Evolutionary conservation across 2,329 filamentous ascomycete genomes (phyloP), one percentile per base, ranked within the genome.

Genomic region (Lachnellula hyalina): DNA sequence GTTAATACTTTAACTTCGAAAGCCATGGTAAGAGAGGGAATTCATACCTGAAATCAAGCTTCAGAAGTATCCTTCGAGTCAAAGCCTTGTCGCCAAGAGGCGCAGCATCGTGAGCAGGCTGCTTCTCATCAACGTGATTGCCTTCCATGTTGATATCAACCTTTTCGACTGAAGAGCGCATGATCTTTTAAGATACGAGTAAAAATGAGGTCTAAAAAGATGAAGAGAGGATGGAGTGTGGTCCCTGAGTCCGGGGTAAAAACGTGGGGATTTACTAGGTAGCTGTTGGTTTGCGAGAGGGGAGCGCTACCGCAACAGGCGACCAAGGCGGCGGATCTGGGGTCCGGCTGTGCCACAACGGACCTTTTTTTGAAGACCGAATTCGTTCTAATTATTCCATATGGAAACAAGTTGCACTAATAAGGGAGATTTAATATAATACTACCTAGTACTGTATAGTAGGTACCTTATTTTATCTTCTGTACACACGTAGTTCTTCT

Each of bases 21-120:
- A 25, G 17, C 8, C 12, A 44, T n/a, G 41, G 28, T 41, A 21
- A 28, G 8, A 34, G 8, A 17, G 47, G 45, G 7, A 35, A 17
- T 48, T 52, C 59, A n/a, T 59, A 77, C 79, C 77, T 74, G 21
- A 75, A 71, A 67, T 83, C 80, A 57, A 81, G 72, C 67, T 82
- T 83, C 63, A 74, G 74, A 17, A 84, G 66, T 25, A 83, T 66
- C 47, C 66, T 72, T 32, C 73, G 70, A 17, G 73, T 74, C 57
- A 78, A 59, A 12, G 57, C 63, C 9, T 54, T 45, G 53, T 63
- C 53, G 1, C 49, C 54, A 1, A 44, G 36, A 23, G 52, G 49
- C 14, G 34, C 19, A 34, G 23, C 42, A 40, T 50, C 42, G 46
- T 21, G 21, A n/a, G 23, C 47, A 1, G 41, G 38, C 35, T 56